Conservation (phyloP, 163 green algal genomes). For the Botryococcus braunii region DNA sequence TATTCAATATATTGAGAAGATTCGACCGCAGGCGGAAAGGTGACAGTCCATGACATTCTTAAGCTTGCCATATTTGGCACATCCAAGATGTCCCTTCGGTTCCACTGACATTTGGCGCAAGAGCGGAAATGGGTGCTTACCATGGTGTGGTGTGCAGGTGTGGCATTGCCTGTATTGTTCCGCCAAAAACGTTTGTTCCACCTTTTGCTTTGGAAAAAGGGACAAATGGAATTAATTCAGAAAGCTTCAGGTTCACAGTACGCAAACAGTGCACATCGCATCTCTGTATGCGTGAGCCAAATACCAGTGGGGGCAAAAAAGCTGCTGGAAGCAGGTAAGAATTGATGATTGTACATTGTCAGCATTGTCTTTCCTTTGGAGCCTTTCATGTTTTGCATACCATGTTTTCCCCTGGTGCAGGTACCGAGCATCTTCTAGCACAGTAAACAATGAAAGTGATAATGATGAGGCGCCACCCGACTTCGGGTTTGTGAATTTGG, state of each 20-base stretch:
- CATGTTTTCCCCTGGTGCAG: not conserved
- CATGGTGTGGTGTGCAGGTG: conserved; percentile 10
- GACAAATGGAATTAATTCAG: conserved; percentile 36
- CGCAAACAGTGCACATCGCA: conserved; percentile 55
- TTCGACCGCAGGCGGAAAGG: conserved; percentile 52
- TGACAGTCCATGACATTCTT: conserved; percentile 8
- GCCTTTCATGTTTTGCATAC: not conserved
- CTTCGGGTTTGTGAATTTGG: conserved; percentile 37
- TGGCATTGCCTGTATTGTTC: conserved; percentile 74
- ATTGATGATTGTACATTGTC: too few relatives aligned
- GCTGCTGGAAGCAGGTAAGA: conserved; percentile 15
- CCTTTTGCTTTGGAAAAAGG: conserved; percentile 58
- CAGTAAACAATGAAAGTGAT: too few relatives aligned
- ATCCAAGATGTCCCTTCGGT: too few relatives aligned
- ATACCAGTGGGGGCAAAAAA: conserved; percentile 8
- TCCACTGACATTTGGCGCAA: too few relatives aligned
- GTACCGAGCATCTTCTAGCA: too few relatives aligned
- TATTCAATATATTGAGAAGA: conserved; percentile 74
- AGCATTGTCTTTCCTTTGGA: too few relatives aligned
- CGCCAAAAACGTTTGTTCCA: conserved; percentile 46
- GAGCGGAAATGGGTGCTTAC: not conserved
- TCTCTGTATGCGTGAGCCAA: conserved; percentile 44
- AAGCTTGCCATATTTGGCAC: not conserved
- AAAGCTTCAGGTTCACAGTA: conserved; percentile 53
- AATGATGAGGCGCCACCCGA: conserved; percentile 19